phyloP scores from a whole-genome alignment of 225 moss, liverwort and hornwort species.

The Thuidium tamariscinum region DNA sequence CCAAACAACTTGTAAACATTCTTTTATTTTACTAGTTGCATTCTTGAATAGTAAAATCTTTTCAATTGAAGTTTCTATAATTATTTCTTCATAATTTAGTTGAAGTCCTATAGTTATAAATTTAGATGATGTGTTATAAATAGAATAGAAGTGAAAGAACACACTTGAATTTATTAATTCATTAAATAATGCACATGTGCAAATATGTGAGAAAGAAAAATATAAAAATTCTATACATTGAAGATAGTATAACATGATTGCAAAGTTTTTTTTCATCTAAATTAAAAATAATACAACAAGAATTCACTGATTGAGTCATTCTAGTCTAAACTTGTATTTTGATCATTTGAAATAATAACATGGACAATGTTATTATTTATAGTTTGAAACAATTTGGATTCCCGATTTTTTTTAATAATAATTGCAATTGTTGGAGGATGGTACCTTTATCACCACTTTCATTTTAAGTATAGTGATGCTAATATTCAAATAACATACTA shows the following conservation, averaged over 20 bases:
- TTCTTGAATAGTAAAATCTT: not conserved
- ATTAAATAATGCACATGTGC: too few species aligned
- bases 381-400: not conserved
- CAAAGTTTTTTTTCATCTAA: not conserved
- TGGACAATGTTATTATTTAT: rapidly evolving
- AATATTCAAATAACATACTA: not conserved
- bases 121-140: not conserved
- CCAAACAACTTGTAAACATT: rapidly evolving
- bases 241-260: not conserved
- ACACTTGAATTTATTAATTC: too few species aligned
- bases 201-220: not conserved
- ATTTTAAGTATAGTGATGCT: too few species aligned
- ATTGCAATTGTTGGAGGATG: too few species aligned
- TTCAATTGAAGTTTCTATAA: too few species aligned
- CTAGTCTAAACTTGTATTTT: not conserved
- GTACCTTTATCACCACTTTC: rapidly evolving
- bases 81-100: not conserved
- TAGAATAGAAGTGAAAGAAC: too few species aligned
- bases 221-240: not conserved
- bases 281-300: not conserved
- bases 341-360: not conserved
- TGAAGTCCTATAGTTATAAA: too few species aligned
- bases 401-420: too few species aligned
- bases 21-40: not conserved
- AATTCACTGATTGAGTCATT: too few species aligned